These are phyloP conservation scores for Acephala macrosclerotiorum DNA, from an alignment of 2,329 filamentous ascomycete genomes.

Conservation along the genomic window DNA sequence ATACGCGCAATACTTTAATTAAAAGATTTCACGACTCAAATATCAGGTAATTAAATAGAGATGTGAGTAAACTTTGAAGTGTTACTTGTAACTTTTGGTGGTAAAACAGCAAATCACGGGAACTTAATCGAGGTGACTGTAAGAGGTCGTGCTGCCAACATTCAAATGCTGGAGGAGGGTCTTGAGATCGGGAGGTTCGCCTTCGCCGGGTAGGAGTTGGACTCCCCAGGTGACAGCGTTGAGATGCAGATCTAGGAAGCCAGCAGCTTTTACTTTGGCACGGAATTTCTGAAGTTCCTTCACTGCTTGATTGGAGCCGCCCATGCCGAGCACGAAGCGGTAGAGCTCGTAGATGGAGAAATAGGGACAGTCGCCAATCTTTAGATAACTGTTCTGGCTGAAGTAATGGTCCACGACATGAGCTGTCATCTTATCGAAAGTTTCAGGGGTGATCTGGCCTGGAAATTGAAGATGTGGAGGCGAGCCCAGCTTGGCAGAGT, in stretches of 20 bases:
- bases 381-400: neutral
- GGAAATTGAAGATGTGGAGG: slow-evolving; percentile 6
- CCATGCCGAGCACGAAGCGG: neutral
- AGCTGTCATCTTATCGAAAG: slow-evolving; percentile 3
- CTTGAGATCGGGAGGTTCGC: neutral
- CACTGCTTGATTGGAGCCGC: neutral
- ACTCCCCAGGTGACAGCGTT: slow-evolving; percentile 5
- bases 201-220: neutral
- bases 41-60: too few relatives aligned
- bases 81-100: too few relatives aligned
- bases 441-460: neutral
- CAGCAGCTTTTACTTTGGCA: slow-evolving; percentile 6
- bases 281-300: neutral
- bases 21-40: too few relatives aligned
- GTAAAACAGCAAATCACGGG: too few relatives aligned
- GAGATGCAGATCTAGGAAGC: slow-evolving; percentile 1
- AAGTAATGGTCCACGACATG: slow-evolving; percentile 1
- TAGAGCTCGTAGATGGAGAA: slow-evolving; percentile 4
- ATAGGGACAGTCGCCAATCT: neutral
- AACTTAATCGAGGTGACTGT: too few relatives aligned
- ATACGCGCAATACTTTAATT: too few relatives aligned
- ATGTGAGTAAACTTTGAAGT: too few relatives aligned
- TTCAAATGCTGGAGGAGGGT: neutral
- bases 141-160: slow-evolving; percentile 4
- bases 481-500: neutral